Evolutionary conservation across 2,329 filamentous ascomycete genomes (phyloP), one percentile per base, ranked within the genome.

Genomic region (Trichoderma polysporum): DNA sequence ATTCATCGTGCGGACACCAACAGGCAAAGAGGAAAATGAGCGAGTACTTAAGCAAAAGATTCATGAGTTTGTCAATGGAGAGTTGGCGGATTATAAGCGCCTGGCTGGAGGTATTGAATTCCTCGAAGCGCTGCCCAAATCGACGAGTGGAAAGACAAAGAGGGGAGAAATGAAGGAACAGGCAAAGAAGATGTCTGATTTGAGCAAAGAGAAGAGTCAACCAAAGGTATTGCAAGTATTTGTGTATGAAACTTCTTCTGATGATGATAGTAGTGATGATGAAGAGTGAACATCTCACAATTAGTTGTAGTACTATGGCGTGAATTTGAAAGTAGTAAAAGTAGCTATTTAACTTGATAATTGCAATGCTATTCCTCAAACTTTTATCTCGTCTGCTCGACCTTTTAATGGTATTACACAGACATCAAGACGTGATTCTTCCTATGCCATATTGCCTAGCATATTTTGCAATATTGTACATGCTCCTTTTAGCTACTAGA

Each of bases 91-190:
- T 57, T 82, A 86, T 68, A 88, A 88, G 73, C 82, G 81, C 70
- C 74, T 88, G 4, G 81, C 80, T 47, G 85, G 81, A 68, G 79
- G 74, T 0, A 76, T 87, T 0, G 80, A 82, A 68, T 86, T 87
- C 63, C 75, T 85, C 0, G 82, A 85, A 56, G 79, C 80, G 27
- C 83, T 90, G 35, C 87, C 87, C 0, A 89, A 89, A 78, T 87
- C 83, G 70, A 82, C 85, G 1, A 85, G 82, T 69, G 87, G 87
- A 0, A 89, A 90, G 81, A 88, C 68, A 4, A 45, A 87, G 73
- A 81, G 84, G 68, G 76, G 84, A 31, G 72, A 85, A 15, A 75
- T 88, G 70, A 83, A 79, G 68, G 77, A 82, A 69, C 69, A 25
- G 74, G 71, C 68, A 60, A 72, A 50, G 66, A 71, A 68, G 63